These are phyloP conservation scores for Xylariaceae sp. DNA, from an alignment of 2,329 filamentous ascomycete genomes.

Conservation along the genomic window DNA sequence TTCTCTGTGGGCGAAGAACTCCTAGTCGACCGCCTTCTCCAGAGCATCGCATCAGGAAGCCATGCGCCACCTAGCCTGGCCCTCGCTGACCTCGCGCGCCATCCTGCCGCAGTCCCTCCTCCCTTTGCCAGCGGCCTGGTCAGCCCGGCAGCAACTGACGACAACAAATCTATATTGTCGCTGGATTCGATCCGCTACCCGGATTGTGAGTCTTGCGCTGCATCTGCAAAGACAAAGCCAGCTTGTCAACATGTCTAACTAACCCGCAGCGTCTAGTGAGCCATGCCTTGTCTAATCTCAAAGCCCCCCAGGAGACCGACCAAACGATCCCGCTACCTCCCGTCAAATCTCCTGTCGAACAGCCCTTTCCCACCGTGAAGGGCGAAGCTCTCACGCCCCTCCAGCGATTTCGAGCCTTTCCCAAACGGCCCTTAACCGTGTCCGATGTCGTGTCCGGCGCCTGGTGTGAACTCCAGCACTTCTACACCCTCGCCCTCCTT, in stretches of 20 bases:
- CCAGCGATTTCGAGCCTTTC: constrained; percentile 71
- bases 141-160: not conserved
- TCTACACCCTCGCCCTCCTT: constrained; percentile 73
- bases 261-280: constrained; percentile 61
- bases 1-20: constrained; percentile 30
- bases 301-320: constrained; percentile 13
- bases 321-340: no score
- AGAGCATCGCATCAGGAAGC: constrained; percentile 11
- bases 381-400: constrained; percentile 54
- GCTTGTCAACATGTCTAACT: constrained; percentile 50
- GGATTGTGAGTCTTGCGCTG: constrained; percentile 44
- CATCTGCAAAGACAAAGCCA: not conserved
- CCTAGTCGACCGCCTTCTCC: constrained; percentile 28
- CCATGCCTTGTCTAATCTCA: constrained; percentile 34
- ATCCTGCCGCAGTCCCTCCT: not conserved
- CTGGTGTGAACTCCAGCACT: constrained; percentile 96
- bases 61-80: not conserved
- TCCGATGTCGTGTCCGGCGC: constrained; percentile 84
- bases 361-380: constrained; percentile 14
- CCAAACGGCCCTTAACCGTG: constrained; percentile 77
- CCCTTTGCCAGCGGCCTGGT: not conserved
- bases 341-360: constrained; percentile 7
- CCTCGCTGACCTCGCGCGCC: not conserved
- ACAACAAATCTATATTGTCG: constrained; percentile 8
- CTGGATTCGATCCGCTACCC: constrained; percentile 41